A percentile compares a stretch with the other conserved stretches of the same genome.
Conservation (phyloP, 2,329 filamentous ascomycete species). For the Aureobasidium uvarum region DNA sequence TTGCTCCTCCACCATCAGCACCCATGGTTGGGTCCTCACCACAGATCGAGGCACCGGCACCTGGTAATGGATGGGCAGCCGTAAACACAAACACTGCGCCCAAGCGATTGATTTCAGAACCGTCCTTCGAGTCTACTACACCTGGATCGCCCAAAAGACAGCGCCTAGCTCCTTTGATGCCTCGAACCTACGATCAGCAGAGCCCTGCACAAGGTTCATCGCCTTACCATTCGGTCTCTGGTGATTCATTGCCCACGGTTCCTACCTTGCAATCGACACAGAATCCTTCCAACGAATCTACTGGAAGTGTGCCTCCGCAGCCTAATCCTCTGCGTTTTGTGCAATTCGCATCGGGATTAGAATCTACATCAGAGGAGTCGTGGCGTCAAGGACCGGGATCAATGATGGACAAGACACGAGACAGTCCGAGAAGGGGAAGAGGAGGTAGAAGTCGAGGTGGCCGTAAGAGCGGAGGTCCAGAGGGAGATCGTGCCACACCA, state of each 20-base stretch:
- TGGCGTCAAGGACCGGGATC: conserved; percentile 32
- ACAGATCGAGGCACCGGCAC: conserved; percentile 31
- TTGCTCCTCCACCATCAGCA: conserved; percentile 27
- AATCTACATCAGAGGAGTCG: conserved; percentile 34
- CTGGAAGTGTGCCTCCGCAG: conserved; percentile 33
- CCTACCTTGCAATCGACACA: conserved; percentile 34
- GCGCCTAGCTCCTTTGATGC: conserved; percentile 44
- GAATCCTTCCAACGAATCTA: conserved; percentile 36
- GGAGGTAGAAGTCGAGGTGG: conserved; percentile 43
- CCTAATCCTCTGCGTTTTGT: conserved; percentile 38
- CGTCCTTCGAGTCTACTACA: conserved; percentile 34
- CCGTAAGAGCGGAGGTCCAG: conserved; percentile 36
- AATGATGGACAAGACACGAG: conserved; percentile 28
- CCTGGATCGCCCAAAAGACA: conserved; percentile 47
- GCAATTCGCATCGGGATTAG: conserved; percentile 34
- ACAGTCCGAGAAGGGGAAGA: conserved; percentile 36
- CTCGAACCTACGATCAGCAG: conserved; percentile 37
- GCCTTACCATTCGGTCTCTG: conserved; percentile 11
- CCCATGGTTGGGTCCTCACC: conserved; percentile 26
- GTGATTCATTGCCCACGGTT: conserved; percentile 21
- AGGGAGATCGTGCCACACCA: conserved; percentile 39
- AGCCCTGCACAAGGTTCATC: conserved; percentile 6
- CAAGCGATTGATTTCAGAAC: conserved; percentile 42
- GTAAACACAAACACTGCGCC: conserved; percentile 45
- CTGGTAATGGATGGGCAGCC: conserved; percentile 44